phyloP scores from a whole-genome alignment of 73 alveolate genomes.

The Tetrahymena thermophila region DNA sequence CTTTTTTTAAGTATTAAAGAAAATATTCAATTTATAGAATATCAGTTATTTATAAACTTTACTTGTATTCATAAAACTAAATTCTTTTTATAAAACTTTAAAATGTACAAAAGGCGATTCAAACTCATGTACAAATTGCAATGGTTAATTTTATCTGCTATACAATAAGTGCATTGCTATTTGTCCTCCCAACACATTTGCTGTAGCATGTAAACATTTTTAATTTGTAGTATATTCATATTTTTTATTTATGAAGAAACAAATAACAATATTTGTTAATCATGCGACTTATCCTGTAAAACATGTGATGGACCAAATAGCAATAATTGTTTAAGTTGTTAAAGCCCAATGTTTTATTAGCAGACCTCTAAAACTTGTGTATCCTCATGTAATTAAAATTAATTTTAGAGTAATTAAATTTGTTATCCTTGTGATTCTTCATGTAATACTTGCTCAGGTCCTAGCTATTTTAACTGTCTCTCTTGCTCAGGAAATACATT shows the following conservation, averaged over 20 bases:
- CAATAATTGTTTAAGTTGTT: neutral
- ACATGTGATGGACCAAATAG: neutral
- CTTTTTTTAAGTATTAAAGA: neutral
- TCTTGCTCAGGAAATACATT: neutral
- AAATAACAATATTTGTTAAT: neutral
- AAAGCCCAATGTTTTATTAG: neutral
- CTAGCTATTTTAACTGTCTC: neutral
- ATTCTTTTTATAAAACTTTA: too few relatives aligned
- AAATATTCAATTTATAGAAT: too few relatives aligned
- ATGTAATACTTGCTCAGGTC: neutral
- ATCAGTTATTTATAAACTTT: too few relatives aligned
- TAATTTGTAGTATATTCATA: neutral
- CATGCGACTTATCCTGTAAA: neutral
- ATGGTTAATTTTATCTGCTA: neutral
- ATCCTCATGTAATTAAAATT: neutral
- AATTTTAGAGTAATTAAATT: too few relatives aligned
- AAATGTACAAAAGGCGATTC: neutral
- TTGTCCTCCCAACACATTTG: neutral
- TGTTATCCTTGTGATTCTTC: neutral
- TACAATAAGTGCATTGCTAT: neutral
- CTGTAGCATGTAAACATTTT: neutral
- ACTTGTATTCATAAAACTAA: too few relatives aligned
- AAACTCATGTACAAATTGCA: neutral
- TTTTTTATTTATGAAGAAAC: neutral
- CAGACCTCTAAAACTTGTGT: neutral